Percentiles rank a stretch among this genome's conserved stretches.
Evolutionary conservation across 2,329 filamentous ascomycete species (phyloP).

Genomic region (Reticulascus tulasneorum): DNA sequence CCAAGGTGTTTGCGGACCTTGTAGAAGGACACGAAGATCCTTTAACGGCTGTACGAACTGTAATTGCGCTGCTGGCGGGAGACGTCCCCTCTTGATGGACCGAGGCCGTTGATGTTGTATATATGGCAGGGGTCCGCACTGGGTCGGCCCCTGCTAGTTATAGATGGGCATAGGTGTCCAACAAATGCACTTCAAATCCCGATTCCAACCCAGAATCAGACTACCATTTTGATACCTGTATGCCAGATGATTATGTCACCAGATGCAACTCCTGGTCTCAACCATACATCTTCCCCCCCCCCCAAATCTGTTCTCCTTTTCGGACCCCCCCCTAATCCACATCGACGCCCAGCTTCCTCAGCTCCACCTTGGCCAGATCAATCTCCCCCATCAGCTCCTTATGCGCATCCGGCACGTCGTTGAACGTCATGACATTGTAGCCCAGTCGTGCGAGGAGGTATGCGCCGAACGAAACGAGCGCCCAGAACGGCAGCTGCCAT

Average conservation of each 20-base stretch:
- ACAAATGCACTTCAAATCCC: too few species aligned
- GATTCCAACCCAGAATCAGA: too few species aligned
- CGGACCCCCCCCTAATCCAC: conserved; percentile 54
- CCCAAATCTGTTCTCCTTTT: background rate
- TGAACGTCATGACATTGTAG: conserved; percentile 91
- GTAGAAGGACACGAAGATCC: conserved; percentile 52
- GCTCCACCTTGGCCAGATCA: conserved; percentile 67
- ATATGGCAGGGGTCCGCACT: too few species aligned
- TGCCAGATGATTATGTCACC: background rate
- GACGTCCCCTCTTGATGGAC: conserved; percentile 21
- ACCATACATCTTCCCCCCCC: background rate
- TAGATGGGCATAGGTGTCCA: too few species aligned
- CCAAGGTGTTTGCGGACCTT: conserved; percentile 57
- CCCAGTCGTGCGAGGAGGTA: conserved; percentile 90
- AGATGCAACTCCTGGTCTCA: background rate
- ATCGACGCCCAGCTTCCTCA: conserved; percentile 70
- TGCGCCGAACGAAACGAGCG: conserved; percentile 83
- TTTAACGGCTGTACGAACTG: conserved; percentile 51
- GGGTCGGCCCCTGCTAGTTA: too few species aligned
- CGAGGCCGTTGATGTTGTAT: too few species aligned
- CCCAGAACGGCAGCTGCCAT: conserved; percentile 89
- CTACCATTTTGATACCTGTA: too few species aligned
- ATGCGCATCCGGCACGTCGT: conserved; percentile 89
- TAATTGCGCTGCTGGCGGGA: conserved; percentile 57
- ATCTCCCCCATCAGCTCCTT: conserved; percentile 86